Percentiles rank a stretch among this genome's conserved stretches.
Conservation (phyloP, 2,329 filamentous ascomycete species). For the Claviceps maximensis region DNA sequence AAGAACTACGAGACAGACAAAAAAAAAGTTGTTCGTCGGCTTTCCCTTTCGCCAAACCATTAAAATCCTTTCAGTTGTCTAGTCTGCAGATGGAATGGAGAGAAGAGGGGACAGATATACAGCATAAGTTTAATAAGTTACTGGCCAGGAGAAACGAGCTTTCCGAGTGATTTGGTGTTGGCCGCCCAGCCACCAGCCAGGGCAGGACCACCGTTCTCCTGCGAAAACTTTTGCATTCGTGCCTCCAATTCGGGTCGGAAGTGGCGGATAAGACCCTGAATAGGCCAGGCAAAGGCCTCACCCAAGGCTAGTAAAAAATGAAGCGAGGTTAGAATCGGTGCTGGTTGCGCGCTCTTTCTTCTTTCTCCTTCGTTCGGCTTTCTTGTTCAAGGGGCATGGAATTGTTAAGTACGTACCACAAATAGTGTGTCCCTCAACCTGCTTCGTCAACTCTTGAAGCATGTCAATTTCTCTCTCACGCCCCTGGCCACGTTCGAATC, state of each 20-base stretch:
- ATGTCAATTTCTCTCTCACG: slow-evolving; percentile 93
- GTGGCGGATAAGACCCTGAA: slow-evolving; percentile 95
- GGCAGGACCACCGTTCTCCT: slow-evolving; percentile 57
- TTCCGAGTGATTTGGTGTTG: slow-evolving; percentile 61
- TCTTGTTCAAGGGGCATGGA: neutral
- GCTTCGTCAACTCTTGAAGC: slow-evolving; percentile 98
- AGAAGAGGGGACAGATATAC: slow-evolving; percentile 3
- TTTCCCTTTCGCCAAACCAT: neutral
- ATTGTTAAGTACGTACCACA: slow-evolving; percentile 51
- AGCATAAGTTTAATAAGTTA: slow-evolving; percentile 31
- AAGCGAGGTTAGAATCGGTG: neutral
- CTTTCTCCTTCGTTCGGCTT: neutral
- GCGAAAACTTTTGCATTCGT: slow-evolving; percentile 68
- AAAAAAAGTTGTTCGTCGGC: neutral
- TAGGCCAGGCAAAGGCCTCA: slow-evolving; percentile 96
- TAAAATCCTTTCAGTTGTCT: neutral
- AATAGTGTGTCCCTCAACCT: slow-evolving; percentile 98
- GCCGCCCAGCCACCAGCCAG: slow-evolving; percentile 82
- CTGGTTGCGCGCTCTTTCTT: neutral
- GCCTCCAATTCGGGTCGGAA: slow-evolving; percentile 94
- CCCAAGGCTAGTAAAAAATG: slow-evolving; percentile 51
- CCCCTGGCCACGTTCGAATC: slow-evolving; percentile 84
- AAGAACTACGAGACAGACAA: neutral
- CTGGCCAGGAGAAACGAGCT: slow-evolving; percentile 80
- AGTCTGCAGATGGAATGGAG: neutral